Conservation (phyloP, 805 yeast species). For the Barnettozyma californica region DNA sequence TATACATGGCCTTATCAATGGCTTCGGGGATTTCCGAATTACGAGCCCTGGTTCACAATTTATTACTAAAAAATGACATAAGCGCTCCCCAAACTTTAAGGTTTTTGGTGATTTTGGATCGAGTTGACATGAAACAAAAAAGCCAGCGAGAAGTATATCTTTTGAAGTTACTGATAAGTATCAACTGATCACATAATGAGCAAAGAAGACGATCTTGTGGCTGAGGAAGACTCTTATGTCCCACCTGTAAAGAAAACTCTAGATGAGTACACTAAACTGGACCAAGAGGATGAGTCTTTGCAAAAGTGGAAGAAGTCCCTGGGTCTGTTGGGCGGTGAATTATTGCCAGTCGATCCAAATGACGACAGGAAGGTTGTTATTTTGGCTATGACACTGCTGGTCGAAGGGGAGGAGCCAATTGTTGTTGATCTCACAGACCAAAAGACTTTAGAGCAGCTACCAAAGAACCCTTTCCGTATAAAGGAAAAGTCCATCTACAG, state of each 20-base stretch:
- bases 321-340: constrained; percentile 60
- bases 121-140: background rate
- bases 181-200: constrained; percentile 1
- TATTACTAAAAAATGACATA: no score
- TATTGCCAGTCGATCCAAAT: constrained; percentile 62
- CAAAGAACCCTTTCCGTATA: constrained; percentile 64
- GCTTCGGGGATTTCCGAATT: background rate
- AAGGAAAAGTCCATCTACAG: constrained; percentile 75
- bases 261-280: constrained; percentile 75
- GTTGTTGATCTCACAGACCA: constrained; percentile 62
- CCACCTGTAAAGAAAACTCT: constrained; percentile 62
- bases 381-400: constrained; percentile 63
- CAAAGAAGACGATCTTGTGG: constrained; percentile 48
- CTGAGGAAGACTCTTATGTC: constrained; percentile 57
- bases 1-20: background rate
- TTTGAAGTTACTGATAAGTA: background rate
- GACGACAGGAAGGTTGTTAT: constrained; percentile 73
- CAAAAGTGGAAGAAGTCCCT: constrained; percentile 89
- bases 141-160: background rate
- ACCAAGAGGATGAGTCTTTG: constrained; percentile 85
- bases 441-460: constrained; percentile 49
- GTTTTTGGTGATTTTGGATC: no score
- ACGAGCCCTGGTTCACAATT: background rate
- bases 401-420: constrained; percentile 67
- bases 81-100: no score